phyloP scores from a whole-genome alignment of 257 asterid genomes.

The Forsythia suspensa region DNA sequence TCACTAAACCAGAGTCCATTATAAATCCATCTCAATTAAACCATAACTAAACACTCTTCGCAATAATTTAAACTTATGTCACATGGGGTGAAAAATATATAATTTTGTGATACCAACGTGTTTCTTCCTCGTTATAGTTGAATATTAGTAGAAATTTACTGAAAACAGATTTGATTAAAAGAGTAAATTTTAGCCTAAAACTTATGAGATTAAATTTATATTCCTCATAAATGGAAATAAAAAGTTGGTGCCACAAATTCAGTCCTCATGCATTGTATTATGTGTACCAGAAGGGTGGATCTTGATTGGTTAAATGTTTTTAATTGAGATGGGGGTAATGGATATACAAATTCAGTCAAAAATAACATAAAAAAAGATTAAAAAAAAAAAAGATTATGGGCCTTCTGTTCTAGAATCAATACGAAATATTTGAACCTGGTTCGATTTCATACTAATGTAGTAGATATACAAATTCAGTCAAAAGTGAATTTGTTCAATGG shows the following conservation, averaged over 20 bases:
- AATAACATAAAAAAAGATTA: too few species aligned
- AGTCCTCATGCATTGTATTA: not conserved
- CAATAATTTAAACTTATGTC: too few species aligned
- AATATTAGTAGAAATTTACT: not conserved
- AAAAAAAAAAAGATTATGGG: too few species aligned
- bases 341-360: not conserved
- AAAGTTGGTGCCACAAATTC: not conserved
- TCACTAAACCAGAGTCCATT: too few species aligned
- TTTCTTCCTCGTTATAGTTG: too few species aligned
- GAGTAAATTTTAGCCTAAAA: not conserved
- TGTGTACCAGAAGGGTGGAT: not conserved
- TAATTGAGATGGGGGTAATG: not conserved
- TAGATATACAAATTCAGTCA: not conserved
- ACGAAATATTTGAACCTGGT: too few species aligned
- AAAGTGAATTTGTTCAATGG: not conserved
- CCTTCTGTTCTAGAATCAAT: too few species aligned
- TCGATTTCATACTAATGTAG: too few species aligned
- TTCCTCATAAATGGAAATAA: not conserved
- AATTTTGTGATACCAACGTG: too few species aligned
- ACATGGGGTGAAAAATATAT: too few species aligned
- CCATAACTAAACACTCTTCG: too few species aligned
- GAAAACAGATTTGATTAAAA: not conserved
- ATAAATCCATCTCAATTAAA: too few species aligned
- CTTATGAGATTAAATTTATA: not conserved
- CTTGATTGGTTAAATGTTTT: not conserved